Evolutionary conservation across 2,329 filamentous ascomycete species (phyloP).

Genomic region (Paecilomyces sp.): DNA sequence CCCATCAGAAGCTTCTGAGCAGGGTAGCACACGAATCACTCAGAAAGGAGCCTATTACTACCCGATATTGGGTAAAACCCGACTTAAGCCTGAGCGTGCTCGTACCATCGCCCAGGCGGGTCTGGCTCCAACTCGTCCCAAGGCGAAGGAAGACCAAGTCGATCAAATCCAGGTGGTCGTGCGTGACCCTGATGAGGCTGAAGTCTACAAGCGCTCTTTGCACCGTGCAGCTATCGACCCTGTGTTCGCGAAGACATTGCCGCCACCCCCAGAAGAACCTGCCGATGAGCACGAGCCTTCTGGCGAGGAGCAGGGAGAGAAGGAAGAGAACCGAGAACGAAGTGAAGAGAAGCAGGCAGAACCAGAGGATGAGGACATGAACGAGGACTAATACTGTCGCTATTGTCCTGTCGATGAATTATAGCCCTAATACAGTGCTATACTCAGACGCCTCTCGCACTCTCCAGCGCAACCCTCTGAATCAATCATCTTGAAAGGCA

Average conservation of each 20-base stretch:
- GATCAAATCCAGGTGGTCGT: slow-evolving; percentile 48
- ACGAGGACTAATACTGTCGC: not conserved
- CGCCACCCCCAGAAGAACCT: slow-evolving; percentile 20
- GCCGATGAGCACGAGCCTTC: not conserved
- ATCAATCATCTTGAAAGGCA: not conserved
- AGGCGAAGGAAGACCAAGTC: slow-evolving; percentile 40
- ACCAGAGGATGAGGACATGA: not conserved
- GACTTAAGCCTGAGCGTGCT: slow-evolving; percentile 44
- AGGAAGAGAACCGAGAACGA: slow-evolving; percentile 3
- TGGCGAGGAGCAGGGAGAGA: slow-evolving; percentile 15
- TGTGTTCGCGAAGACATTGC: slow-evolving; percentile 30
- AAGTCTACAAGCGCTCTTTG: slow-evolving; percentile 40
- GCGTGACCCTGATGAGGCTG: slow-evolving; percentile 43
- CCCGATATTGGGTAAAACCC: slow-evolving; percentile 51
- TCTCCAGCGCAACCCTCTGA: not conserved
- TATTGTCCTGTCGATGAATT: not conserved
- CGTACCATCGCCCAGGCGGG: slow-evolving; percentile 37
- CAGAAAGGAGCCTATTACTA: slow-evolving; percentile 57
- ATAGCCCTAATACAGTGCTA: not conserved
- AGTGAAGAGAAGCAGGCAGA: not conserved
- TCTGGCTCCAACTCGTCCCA: slow-evolving; percentile 28
- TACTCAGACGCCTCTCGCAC: not conserved
- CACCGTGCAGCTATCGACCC: slow-evolving; percentile 41
- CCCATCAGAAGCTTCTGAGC: slow-evolving; percentile 23
- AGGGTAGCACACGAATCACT: slow-evolving; percentile 16